phyloP scores from a whole-genome alignment of 129 eudicot genomes.

The Lactuca sativa region DNA sequence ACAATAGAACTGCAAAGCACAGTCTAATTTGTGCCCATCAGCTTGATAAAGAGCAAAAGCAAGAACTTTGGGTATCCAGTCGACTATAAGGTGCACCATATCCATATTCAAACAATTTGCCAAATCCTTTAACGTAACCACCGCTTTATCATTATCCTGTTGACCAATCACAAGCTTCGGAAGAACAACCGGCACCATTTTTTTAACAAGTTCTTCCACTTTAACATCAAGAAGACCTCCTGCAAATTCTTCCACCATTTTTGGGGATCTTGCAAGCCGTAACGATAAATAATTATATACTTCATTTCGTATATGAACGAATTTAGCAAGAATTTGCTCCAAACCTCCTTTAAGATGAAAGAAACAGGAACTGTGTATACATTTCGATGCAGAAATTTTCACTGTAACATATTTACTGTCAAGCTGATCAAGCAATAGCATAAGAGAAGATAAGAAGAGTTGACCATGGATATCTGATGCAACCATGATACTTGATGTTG shows the following conservation, averaged over 20 bases:
- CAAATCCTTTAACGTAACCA: conserved; percentile 52
- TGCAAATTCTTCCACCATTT: conserved; percentile 89
- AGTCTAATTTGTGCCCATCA: conserved; percentile 56
- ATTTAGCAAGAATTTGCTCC: conserved; percentile 58
- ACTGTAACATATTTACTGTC: conserved; percentile 66
- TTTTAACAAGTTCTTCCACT: conserved; percentile 63
- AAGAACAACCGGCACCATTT: conserved; percentile 88
- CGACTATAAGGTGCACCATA: conserved; percentile 70
- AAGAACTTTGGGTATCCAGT: conserved; percentile 87
- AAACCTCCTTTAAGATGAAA: conserved; percentile 76
- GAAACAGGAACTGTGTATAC: conserved; percentile 63
- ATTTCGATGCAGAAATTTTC: conserved; percentile 67
- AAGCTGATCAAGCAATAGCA: conserved; percentile 82
- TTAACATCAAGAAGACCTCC: conserved; percentile 69
- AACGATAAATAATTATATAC: conserved; percentile 65
- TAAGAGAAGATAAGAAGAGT: conserved; percentile 65
- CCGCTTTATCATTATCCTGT: conserved; percentile 59
- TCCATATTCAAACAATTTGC: conserved; percentile 66
- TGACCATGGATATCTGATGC: conserved; percentile 64
- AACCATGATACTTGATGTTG: conserved; percentile 71
- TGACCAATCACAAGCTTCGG: conserved; percentile 82
- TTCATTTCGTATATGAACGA: conserved; percentile 50
- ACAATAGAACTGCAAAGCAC: conserved; percentile 77
- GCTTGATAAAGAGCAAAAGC: conserved; percentile 89
- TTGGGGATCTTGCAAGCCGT: conserved; percentile 61